Base-by-base conservation (phyloP, 2,329 filamentous ascomycete species). In the Ophiostoma tasmaniense region DNA sequence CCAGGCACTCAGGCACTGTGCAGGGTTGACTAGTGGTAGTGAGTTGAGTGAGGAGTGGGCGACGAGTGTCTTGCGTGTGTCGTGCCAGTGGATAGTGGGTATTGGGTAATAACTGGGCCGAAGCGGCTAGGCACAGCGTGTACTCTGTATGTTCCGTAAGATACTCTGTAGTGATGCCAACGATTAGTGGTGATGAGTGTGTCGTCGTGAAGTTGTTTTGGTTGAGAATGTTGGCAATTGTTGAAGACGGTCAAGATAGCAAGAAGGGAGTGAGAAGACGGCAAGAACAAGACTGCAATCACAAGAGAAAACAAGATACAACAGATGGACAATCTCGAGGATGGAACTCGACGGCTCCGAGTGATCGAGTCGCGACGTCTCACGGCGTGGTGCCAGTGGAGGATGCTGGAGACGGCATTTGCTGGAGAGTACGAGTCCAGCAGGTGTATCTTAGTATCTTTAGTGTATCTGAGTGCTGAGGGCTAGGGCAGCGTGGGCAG, bases 61-160 rank as follows among this genome's bases (percentile, higher is more conserved):
- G 42, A 61, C 67, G 37, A 33, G 28, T 66, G 64, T 35, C 35
- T 66, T 66, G 68, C 68, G 52, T 69, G 65, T 64, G 52, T 22
- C 39, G 64, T 65, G 64, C 64, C 61, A 64, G 61, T 64, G 61
- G 30, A 25, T 61, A 65, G 66, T 66, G 28, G 64, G 28, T 61
- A 64, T 39, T 64, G 59, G 64, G 37, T 66, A 64, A 68, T 66
- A 37, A 59, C 11, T 25, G 66, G 68, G 68, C 22, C 68, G 25
- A 22, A 65, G 66, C 61, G 35, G 61, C 42, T 70, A 70, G 42
- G 42, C 42, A 39, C 37, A 39, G 37, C 17, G 5, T 33, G 33
- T 33, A 33, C 33, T n/a, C n/a, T n/a, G n/a, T n/a, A n/a, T n/a
- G n/a, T n/a, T n/a, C n/a, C n/a, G n/a, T n/a, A n/a, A n/a, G n/a